phyloP scores from a whole-genome alignment of 768 basidiomycete genomes.

The Ramaria sp. region DNA sequence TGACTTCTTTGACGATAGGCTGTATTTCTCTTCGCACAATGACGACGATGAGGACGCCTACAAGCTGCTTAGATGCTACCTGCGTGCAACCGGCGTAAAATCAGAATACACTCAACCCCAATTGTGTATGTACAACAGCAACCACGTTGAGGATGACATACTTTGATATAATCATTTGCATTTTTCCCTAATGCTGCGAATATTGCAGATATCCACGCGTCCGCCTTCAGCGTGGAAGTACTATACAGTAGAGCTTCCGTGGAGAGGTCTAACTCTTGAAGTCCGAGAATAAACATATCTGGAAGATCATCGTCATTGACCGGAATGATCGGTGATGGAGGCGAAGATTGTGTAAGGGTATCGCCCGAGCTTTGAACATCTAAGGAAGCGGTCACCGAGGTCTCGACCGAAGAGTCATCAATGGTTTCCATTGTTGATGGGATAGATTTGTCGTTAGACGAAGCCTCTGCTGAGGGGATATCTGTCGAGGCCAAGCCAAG shows the following conservation, averaged over 20 bases:
- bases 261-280: constrained; percentile 75
- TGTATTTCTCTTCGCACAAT: constrained; percentile 47
- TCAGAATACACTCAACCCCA: not conserved
- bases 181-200: constrained; percentile 66
- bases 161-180: constrained; percentile 55
- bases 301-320: constrained; percentile 25
- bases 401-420: not conserved
- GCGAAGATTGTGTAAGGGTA: not conserved
- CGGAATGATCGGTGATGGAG: not conserved
- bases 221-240: constrained; percentile 46
- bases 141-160: constrained; percentile 14
- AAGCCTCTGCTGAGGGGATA: not conserved
- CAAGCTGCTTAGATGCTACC: constrained; percentile 70
- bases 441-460: too few species aligned
- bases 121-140: not conserved
- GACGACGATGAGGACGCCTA: constrained; percentile 70
- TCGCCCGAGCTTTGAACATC: not conserved
- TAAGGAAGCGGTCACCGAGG: not conserved
- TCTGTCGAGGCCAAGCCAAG: not conserved
- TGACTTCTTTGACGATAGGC: constrained; percentile 42
- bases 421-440: not conserved
- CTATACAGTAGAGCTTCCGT: constrained; percentile 70
- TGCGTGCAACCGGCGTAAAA: constrained; percentile 18
- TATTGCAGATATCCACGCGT: constrained; percentile 58
- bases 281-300: constrained; percentile 64